Evolutionary conservation across 2,329 filamentous ascomycete genomes (phyloP).

Genomic region (Stemphylium lycopersici): DNA sequence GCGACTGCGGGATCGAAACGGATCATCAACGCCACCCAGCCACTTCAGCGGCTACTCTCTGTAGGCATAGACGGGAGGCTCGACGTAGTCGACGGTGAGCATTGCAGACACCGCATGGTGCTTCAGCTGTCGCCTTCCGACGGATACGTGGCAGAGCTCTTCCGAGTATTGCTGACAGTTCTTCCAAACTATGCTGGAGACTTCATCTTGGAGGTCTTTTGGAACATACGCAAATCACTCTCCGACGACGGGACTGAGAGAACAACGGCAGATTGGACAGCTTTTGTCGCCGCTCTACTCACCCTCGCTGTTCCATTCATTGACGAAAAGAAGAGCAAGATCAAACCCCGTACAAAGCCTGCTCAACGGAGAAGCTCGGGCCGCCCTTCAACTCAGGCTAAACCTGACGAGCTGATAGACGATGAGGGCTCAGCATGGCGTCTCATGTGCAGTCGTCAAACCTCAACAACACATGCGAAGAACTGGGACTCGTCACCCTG

Average conservation of each 20-base stretch:
- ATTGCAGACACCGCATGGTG: conserved; percentile 40
- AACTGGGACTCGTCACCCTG: conserved; percentile 43
- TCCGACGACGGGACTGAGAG: conserved; percentile 15
- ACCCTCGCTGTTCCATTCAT: conserved; percentile 46
- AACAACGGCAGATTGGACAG: conserved; percentile 44
- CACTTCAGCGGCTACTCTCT: conserved; percentile 33
- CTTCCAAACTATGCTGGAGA: conserved; percentile 46
- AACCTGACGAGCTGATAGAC: conserved; percentile 29
- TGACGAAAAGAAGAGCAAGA: conserved; percentile 36
- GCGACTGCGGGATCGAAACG: conserved; percentile 43
- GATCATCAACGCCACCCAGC: conserved; percentile 31
- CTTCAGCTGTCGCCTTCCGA: conserved; percentile 40
- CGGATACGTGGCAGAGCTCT: conserved; percentile 35
- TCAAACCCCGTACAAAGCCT: conserved; percentile 23
- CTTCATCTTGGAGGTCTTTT: conserved; percentile 48
- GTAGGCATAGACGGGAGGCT: conserved; percentile 35
- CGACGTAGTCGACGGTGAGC: conserved; percentile 42
- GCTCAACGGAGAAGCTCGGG: conserved; percentile 31
- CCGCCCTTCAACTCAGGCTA: conserved; percentile 31
- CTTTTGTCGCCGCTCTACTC: conserved; percentile 51
- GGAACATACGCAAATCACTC: conserved; percentile 41
- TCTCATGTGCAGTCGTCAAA: conserved; percentile 43
- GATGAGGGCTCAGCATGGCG: conserved; percentile 40
- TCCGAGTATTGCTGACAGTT: conserved; percentile 41
- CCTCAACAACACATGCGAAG: conserved; percentile 30